phyloP scores from a whole-genome alignment of 495 filamentous ascomycete genomes.

The Xylaria palmicola region DNA sequence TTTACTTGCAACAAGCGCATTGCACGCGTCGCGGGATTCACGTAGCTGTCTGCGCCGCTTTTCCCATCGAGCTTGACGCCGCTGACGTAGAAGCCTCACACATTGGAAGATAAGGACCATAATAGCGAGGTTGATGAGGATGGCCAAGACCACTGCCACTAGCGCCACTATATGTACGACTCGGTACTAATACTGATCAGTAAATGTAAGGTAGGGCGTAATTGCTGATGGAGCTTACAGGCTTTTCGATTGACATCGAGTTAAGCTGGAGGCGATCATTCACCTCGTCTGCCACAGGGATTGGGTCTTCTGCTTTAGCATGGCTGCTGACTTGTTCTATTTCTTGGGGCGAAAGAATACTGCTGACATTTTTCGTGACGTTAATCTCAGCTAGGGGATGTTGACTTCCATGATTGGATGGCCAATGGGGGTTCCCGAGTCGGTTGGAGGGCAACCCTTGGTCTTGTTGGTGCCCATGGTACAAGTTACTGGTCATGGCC shows the following conservation, averaged over 20 bases:
- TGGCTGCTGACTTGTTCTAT: neutral
- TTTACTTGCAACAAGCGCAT: slow-evolving; percentile 24
- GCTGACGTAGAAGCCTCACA: slow-evolving; percentile 9
- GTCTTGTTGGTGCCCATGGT: slow-evolving; percentile 16
- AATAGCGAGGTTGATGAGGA: slow-evolving; percentile 4
- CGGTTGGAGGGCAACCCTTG: slow-evolving; percentile 14
- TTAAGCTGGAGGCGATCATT: neutral
- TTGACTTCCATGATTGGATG: slow-evolving; percentile 16
- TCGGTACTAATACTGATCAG: neutral
- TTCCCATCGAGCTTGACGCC: slow-evolving; percentile 7
- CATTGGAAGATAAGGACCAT: slow-evolving; percentile 13
- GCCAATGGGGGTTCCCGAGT: slow-evolving; percentile 14
- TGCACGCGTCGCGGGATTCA: slow-evolving; percentile 5
- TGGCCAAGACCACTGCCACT: slow-evolving; percentile 4
- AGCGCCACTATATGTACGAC: neutral
- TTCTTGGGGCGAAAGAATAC: neutral
- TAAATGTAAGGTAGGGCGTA: neutral
- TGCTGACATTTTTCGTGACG: neutral
- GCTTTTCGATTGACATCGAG: neutral
- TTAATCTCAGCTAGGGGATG: slow-evolving; percentile 14
- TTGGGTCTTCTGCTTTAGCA: neutral
- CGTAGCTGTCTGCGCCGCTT: neutral
- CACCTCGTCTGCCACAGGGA: neutral
- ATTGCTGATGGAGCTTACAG: neutral
- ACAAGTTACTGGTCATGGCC: slow-evolving; percentile 24